phyloP scores from a whole-genome alignment of 108 stramenopile genomes.

The Cyclotella choctawhatcheeana region DNA sequence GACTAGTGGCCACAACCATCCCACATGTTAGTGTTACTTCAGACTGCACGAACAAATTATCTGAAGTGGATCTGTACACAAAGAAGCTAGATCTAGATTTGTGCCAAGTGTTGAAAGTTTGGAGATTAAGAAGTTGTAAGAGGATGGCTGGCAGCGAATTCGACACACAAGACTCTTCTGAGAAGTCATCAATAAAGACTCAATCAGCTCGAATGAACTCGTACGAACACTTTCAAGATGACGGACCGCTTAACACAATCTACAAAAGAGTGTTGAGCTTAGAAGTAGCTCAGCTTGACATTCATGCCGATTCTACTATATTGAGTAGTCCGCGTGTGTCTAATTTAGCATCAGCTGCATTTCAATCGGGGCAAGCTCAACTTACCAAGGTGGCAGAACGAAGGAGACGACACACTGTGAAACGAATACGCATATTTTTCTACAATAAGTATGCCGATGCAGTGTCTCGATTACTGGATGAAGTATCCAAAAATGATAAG shows the following conservation, averaged over 20 bases:
- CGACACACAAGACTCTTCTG: background rate
- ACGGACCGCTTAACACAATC: slow-evolving; percentile 59
- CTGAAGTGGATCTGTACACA: slow-evolving; percentile 56
- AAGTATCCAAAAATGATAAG: slow-evolving; percentile 8
- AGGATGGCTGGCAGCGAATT: slow-evolving; percentile 23
- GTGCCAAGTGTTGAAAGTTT: slow-evolving; percentile 49
- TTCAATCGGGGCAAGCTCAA: slow-evolving; percentile 16
- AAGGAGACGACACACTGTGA: slow-evolving; percentile 43
- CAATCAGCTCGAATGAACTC: background rate
- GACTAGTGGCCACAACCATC: slow-evolving; percentile 41
- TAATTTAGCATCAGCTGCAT: slow-evolving; percentile 13
- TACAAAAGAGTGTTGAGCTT: slow-evolving; percentile 62
- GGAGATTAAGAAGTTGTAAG: slow-evolving; percentile 56
- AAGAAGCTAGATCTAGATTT: slow-evolving; percentile 34
- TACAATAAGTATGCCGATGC: slow-evolving; percentile 66
- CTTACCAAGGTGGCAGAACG: slow-evolving; percentile 8
- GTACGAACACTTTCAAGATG: slow-evolving; percentile 35
- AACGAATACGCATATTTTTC: slow-evolving; percentile 62
- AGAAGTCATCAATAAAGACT: background rate
- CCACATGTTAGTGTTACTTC: slow-evolving; percentile 44
- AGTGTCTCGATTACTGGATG: slow-evolving; percentile 34
- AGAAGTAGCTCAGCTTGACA: slow-evolving; percentile 54
- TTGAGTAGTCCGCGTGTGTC: slow-evolving; percentile 15
- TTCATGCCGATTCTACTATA: background rate
- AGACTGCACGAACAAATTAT: slow-evolving; percentile 41